phyloP scores from a whole-genome alignment of 768 basidiomycete genomes.

The Suillus americanus region DNA sequence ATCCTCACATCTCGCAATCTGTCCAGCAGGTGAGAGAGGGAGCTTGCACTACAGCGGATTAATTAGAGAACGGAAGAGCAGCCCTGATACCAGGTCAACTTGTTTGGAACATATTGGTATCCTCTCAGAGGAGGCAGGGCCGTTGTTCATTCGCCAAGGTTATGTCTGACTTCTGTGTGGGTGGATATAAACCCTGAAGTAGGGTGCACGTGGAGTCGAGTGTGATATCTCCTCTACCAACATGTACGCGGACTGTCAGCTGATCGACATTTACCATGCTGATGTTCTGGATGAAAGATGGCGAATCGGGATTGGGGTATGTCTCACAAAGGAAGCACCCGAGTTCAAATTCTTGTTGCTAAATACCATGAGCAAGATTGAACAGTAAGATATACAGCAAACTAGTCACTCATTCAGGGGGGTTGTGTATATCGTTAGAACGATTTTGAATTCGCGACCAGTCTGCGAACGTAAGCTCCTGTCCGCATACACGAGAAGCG shows the following conservation, averaged over 20 bases:
- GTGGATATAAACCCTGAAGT: constrained; percentile 79
- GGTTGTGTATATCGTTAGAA: no score
- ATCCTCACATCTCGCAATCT: constrained; percentile 39
- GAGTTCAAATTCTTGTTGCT: constrained; percentile 64
- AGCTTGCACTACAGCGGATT: constrained; percentile 6
- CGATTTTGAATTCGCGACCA: no score
- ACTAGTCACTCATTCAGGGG: no score
- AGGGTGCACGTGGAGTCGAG: constrained; percentile 79
- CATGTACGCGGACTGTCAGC: constrained; percentile 70
- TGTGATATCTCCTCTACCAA: constrained; percentile 72
- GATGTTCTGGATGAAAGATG: constrained; percentile 59
- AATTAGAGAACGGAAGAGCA: neutral
- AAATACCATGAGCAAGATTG: neutral
- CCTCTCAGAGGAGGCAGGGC: constrained; percentile 51
- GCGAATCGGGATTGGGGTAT: constrained; percentile 33
- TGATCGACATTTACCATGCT: constrained; percentile 67
- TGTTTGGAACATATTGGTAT: constrained; percentile 70
- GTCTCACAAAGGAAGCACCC: constrained; percentile 53
- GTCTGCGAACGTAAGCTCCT: no score
- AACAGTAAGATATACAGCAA: neutral
- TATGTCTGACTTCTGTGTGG: constrained; percentile 64
- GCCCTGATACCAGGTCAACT: neutral
- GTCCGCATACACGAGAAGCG: no score
- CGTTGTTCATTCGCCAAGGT: constrained; percentile 49
- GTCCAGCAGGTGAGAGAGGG: constrained; percentile 76